Conservation (phyloP, 345 rosid species). For the Heritiera littoralis region DNA sequence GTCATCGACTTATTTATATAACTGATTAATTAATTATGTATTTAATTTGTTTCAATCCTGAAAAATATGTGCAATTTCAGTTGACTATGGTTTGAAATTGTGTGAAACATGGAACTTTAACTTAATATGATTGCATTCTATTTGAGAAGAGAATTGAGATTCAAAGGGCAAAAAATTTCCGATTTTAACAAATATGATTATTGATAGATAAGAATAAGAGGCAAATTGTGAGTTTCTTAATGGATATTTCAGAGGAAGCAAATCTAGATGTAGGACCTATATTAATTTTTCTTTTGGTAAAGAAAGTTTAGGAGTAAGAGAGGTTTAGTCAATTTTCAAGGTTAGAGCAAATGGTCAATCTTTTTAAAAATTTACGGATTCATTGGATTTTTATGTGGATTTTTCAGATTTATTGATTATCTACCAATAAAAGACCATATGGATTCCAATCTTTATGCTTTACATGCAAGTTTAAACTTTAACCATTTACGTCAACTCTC, state of each 20-base stretch:
- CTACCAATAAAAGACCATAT: no score
- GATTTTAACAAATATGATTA: neutral
- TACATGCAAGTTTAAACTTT: no score
- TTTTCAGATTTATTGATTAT: no score
- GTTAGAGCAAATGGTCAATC: no score
- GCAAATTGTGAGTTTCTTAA: conserved; percentile 10
- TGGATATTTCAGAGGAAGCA: conserved; percentile 27
- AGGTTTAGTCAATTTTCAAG: no score
- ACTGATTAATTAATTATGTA: neutral
- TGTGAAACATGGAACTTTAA: neutral
- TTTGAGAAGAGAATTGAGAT: conserved; percentile 14
- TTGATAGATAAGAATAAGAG: neutral
- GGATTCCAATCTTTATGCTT: no score
- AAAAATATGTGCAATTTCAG: neutral
- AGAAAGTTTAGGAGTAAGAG: no score
- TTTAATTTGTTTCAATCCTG: neutral
- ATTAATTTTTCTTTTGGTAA: no score
- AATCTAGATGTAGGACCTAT: conserved; percentile 25
- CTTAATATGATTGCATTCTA: neutral
- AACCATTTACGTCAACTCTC: no score
- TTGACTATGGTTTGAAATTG: neutral
- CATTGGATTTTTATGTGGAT: no score
- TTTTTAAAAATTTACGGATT: no score
- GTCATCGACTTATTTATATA: neutral
- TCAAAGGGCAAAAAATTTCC: conserved; percentile 8